Evolutionary conservation across 169 alveolate species (phyloP).

Genomic region (Cryptosporidium ryanae): DNA sequence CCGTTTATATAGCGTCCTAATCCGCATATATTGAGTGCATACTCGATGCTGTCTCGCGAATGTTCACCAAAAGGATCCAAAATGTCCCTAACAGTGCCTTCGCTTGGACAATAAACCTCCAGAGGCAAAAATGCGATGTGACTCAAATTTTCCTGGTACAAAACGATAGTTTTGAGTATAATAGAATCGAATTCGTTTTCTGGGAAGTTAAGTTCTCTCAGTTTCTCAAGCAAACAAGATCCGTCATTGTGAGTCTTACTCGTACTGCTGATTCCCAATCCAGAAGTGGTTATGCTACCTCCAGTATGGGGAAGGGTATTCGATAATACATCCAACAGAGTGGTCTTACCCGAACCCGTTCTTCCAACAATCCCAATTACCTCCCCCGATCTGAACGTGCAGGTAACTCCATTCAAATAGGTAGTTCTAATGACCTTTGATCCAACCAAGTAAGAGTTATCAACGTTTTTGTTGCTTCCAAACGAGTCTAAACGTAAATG

Average conservation of each 20-base stretch:
- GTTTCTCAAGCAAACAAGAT: not conserved
- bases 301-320: not conserved
- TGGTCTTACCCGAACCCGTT: conserved; percentile 72
- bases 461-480: conserved; percentile 14
- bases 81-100: conserved; percentile 31
- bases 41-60: not conserved
- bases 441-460: conserved; percentile 31
- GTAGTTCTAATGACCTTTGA: conserved; percentile 13
- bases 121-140: conserved; percentile 50
- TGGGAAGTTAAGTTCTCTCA: conserved; percentile 8
- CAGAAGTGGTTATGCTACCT: conserved; percentile 9
- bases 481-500: conserved; percentile 47
- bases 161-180: conserved; percentile 11
- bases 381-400: conserved; percentile 30
- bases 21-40: conserved; percentile 66
- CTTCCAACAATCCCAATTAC: conserved; percentile 60
- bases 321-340: conserved; percentile 38
- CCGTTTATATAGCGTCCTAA: conserved; percentile 25
- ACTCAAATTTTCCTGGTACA: conserved; percentile 14
- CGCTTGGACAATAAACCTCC: conserved; percentile 28
- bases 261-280: not conserved
- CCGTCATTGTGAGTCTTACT: too few relatives aligned
- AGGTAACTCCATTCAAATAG: conserved; percentile 1
- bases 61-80: conserved; percentile 45
- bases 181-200: conserved; percentile 18